Evolutionary conservation across 169 alveolate genomes (phyloP), one percentile per base, ranked within the genome.

Genomic region (Plasmodium fragile): DNA sequence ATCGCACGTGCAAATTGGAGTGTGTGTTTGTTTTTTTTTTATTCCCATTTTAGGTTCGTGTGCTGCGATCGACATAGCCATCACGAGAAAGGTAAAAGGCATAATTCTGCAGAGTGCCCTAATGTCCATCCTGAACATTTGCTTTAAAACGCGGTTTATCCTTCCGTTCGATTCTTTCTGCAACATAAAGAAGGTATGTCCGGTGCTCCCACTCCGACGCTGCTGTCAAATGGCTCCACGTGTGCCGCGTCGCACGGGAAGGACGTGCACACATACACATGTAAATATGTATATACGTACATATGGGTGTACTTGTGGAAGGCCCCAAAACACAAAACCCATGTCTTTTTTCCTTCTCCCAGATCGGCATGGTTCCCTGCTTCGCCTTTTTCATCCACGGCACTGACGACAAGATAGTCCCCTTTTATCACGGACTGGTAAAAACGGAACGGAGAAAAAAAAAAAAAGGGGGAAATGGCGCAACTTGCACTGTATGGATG

Each of bases 401-500:
- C 34, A 87, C 89, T 30, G 89, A 87, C 69, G 93, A 87, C 81
- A 87, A 87, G 81, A 87, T 87, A 36, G 93, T 87, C 53, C 93
- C 93, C 87, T 87, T 87, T 87, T 87, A 75, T 59, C 93, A 87
- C 81, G 93, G 93, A 87, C 39, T 87, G 55, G 93, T 87, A 36
- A 87, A 77, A 59, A 77, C 36, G 34, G 39, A 72, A 22, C 16
- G 69, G 30, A 80, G 69, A 32, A 59, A 82, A 82, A 43, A 43
- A 59, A 32, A 82, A 82, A 82, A 45, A 45, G 30, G 41, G 75
- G 4, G 25, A 72, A 83, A 30, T 6, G 1, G 43, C 43, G 3
- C 49, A 71, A 72, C 71, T 30, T 72, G 41, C 55, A 34, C 8
- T 73, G 43, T 73, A 22, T 73, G 1, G 1, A 34, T 28, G 41